Evolutionary conservation across 306 rosid species (phyloP).

Genomic region (Gastrolobium villosum): DNA sequence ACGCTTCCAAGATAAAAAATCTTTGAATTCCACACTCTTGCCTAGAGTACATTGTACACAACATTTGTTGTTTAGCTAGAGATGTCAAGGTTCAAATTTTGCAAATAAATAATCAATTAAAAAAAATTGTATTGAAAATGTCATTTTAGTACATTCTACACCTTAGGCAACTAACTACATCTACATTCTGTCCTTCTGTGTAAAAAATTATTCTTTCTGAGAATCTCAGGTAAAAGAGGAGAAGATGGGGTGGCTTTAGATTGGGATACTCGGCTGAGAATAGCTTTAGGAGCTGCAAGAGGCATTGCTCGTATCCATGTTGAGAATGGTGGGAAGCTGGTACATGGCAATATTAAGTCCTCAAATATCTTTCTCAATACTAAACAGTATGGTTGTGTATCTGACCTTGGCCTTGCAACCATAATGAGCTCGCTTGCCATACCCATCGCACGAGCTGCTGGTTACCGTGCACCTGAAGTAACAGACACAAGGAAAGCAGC

Average conservation of each 20-base stretch:
- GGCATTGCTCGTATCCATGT: conserved; percentile 80
- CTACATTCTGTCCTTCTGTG: not conserved
- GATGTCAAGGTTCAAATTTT: conserved; percentile 11
- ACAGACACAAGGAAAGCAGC: conserved; percentile 87
- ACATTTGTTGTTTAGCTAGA: not conserved
- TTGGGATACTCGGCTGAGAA: conserved; percentile 83
- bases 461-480: conserved; percentile 94
- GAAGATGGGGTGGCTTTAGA: conserved; percentile 76
- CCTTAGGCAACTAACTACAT: not conserved
- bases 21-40: not conserved
- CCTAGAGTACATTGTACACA: not conserved
- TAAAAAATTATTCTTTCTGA: conserved; percentile 8
- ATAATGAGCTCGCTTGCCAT: conserved; percentile 76
- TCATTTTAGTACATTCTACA: not conserved
- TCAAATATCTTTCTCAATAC: conserved; percentile 80
- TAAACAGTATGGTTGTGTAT: conserved; percentile 74
- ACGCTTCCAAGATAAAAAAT: not conserved
- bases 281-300: conserved; percentile 90
- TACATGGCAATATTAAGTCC: conserved; percentile 87
- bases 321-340: conserved; percentile 78
- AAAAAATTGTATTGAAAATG: conserved; percentile 13
- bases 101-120: conserved; percentile 9
- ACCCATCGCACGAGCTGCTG: conserved; percentile 90
- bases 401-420: conserved; percentile 84
- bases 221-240: conserved; percentile 78